These are phyloP conservation scores for Echites panduratus DNA, from an alignment of 257 asterid genomes.

Conservation along the genomic window DNA sequence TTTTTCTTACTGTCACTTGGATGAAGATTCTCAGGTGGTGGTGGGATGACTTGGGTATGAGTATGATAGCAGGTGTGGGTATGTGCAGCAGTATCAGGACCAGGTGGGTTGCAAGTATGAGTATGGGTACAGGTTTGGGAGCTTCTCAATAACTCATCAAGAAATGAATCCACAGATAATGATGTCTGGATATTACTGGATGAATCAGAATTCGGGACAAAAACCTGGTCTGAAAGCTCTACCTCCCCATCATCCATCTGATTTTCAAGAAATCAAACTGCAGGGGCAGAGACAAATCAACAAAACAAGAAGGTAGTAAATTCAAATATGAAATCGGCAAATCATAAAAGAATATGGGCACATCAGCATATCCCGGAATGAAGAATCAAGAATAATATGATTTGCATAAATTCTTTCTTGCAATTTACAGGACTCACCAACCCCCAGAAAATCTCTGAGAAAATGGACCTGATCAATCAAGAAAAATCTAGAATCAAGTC, in stretches of 20 bases:
- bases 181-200: slow-evolving; percentile 31
- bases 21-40: slow-evolving; percentile 14
- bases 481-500: not conserved
- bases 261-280: not conserved
- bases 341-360: not conserved
- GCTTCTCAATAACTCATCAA: slow-evolving; percentile 34
- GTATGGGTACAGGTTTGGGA: slow-evolving; percentile 55
- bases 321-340: not conserved
- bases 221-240: slow-evolving; percentile 23
- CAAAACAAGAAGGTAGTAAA: not conserved
- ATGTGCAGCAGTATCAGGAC: slow-evolving; percentile 43
- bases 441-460: not conserved
- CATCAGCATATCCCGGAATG: not conserved
- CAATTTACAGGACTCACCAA: not conserved
- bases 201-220: slow-evolving; percentile 28
- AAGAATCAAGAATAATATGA: not conserved
- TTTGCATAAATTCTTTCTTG: not conserved
- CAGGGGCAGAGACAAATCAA: not conserved
- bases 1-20: slow-evolving; percentile 3
- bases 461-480: not conserved
- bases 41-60: slow-evolving; percentile 44
- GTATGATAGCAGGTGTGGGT: slow-evolving; percentile 71
- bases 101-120: slow-evolving; percentile 64
- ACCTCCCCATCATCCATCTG: slow-evolving; percentile 37
- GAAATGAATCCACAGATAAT: slow-evolving; percentile 33